Evolutionary conservation across 306 rosid species (phyloP).

Genomic region (Prunus davidiana): DNA sequence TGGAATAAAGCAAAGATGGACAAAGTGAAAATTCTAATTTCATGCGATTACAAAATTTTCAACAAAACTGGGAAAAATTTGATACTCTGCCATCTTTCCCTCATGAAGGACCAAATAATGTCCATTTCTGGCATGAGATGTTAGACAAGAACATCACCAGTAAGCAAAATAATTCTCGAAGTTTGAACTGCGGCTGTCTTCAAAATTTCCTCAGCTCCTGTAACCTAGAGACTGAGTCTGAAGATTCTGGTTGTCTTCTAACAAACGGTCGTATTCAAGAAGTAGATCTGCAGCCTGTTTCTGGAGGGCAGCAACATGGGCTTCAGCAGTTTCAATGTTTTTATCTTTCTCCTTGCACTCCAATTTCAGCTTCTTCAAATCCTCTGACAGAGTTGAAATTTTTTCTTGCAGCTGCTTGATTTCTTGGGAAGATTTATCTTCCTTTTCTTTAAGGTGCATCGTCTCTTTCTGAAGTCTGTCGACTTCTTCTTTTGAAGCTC

Average conservation of each 20-base stretch:
- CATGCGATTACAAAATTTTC: slow-evolving; percentile 4
- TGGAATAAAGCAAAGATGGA: neutral
- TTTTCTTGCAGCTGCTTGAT: slow-evolving; percentile 49
- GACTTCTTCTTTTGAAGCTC: slow-evolving; percentile 62
- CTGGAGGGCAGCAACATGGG: slow-evolving; percentile 69
- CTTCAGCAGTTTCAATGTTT: slow-evolving; percentile 62
- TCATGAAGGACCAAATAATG: neutral
- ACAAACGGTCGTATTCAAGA: slow-evolving; percentile 73
- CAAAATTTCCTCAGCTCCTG: slow-evolving; percentile 32
- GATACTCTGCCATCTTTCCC: neutral
- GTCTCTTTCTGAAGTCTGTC: slow-evolving; percentile 57
- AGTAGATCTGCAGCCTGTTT: slow-evolving; percentile 80
- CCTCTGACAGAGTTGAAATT: slow-evolving; percentile 36
- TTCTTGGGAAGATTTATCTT: slow-evolving; percentile 56
- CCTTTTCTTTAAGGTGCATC: slow-evolving; percentile 45
- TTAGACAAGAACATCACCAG: slow-evolving; percentile 18
- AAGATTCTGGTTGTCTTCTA: slow-evolving; percentile 84
- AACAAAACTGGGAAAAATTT: neutral
- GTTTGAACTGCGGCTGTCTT: slow-evolving; percentile 12
- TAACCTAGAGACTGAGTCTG: slow-evolving; percentile 52
- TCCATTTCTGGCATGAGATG: slow-evolving; percentile 6
- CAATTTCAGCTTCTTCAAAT: slow-evolving; percentile 59
- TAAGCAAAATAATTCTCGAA: slow-evolving; percentile 20
- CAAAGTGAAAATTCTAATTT: slow-evolving; percentile 1
- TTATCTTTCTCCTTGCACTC: slow-evolving; percentile 63